Conservation (phyloP, 2,329 filamentous ascomycete genomes). For the Colletotrichum somersetense region DNA sequence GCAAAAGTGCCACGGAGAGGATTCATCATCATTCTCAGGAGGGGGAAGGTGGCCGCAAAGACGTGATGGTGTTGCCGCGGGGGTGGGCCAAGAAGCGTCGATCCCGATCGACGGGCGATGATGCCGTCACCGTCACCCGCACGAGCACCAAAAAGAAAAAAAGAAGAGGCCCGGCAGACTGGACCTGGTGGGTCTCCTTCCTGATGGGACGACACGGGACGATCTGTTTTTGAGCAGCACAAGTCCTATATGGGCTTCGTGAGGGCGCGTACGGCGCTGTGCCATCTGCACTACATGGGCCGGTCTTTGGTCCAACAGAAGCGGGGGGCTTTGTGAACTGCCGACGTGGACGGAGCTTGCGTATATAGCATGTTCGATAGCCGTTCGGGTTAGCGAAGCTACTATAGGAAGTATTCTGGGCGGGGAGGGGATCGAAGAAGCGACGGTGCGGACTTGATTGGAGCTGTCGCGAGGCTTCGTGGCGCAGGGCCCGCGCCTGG, state of each 20-base stretch:
- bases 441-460: slow-evolving; percentile 2
- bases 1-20: slow-evolving; percentile 6
- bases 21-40: background rate
- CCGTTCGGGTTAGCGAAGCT: background rate
- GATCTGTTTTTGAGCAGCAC: background rate
- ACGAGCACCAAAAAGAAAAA: background rate
- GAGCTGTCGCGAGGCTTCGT: background rate
- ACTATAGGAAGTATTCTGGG: background rate
- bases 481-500: background rate
- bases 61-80: slow-evolving; percentile 12
- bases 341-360: background rate
- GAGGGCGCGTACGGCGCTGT: background rate
- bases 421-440: background rate
- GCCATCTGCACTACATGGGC: background rate
- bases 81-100: slow-evolving; percentile 13
- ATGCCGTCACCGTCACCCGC: slow-evolving; percentile 30
- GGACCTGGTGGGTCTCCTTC: slow-evolving; percentile 19
- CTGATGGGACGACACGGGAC: background rate
- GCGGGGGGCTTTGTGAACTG: background rate
- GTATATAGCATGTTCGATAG: background rate
- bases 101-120: slow-evolving; percentile 32
- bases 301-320: background rate
- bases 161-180: slow-evolving; percentile 13
- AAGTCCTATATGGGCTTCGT: background rate
- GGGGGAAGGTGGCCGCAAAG: background rate